A percentile compares a stretch with the other conserved stretches of the same genome.
Conservation (phyloP, 768 basidiomycete genomes). For the Rhodosporidiobolus sp. region DNA sequence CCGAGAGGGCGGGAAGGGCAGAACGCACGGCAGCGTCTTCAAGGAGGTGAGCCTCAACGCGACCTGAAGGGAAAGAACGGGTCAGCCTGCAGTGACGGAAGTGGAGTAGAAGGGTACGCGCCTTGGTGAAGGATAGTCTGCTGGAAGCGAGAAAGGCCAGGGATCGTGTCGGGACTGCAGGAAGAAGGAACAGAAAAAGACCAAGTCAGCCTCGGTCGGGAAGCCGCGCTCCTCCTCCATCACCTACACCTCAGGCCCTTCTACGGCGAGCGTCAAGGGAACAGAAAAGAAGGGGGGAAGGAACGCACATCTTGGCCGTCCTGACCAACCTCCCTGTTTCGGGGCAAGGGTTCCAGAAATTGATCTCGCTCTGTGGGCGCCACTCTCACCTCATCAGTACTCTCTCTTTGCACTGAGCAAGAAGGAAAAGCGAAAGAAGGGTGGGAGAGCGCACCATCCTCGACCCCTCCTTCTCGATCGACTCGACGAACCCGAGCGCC, state of each 20-base stretch:
- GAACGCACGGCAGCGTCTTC: conserved; percentile 23
- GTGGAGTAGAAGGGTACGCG: background rate
- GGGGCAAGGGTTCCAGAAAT: conserved; percentile 42
- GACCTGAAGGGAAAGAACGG: background rate
- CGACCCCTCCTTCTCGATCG: conserved; percentile 40
- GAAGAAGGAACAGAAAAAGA: no score
- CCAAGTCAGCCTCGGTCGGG: no score
- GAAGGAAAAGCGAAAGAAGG: background rate
- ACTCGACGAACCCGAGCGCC: conserved; percentile 41
- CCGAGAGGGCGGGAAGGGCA: conserved; percentile 2
- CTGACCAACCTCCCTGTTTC: conserved; percentile 33
- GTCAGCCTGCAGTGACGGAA: background rate
- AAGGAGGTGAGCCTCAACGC: conserved; percentile 35
- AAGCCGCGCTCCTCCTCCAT: no score
- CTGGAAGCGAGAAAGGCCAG: conserved; percentile 39
- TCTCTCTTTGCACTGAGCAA: background rate
- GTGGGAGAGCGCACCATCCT: conserved; percentile 21
- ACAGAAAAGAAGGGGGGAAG: background rate
- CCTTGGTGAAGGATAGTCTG: conserved; percentile 38
- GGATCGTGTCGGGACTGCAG: conserved; percentile 36
- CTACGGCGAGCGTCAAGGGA: no score
- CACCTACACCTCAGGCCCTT: no score
- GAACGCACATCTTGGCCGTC: conserved; percentile 34
- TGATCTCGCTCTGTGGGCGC: conserved; percentile 27
- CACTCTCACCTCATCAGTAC: background rate